Conservation (phyloP, 164 flowering plant species). For the Nymphaea thermarum region DNA sequence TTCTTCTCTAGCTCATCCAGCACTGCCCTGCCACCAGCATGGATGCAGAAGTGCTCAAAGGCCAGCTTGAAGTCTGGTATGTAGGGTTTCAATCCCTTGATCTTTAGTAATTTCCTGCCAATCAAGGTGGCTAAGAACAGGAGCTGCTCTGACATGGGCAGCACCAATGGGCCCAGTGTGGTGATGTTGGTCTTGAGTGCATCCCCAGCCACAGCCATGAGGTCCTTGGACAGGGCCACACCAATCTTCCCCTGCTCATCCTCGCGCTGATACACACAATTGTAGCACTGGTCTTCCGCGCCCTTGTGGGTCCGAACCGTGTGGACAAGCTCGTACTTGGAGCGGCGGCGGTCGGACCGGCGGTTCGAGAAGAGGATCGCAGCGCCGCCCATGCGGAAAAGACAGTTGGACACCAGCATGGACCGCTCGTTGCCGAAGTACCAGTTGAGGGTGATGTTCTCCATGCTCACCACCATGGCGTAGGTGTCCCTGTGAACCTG, state of each 20-base stretch:
- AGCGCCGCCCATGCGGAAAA: slow-evolving; percentile 86
- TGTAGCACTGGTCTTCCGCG: slow-evolving; percentile 5
- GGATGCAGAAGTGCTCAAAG: slow-evolving; percentile 78
- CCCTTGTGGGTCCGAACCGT: slow-evolving; percentile 12
- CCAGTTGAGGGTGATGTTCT: slow-evolving; percentile 80
- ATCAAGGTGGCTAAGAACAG: slow-evolving; percentile 47
- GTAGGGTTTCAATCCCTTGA: slow-evolving; percentile 57
- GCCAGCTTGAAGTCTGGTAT: slow-evolving; percentile 83
- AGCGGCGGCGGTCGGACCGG: slow-evolving; percentile 41
- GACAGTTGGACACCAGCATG: slow-evolving; percentile 78
- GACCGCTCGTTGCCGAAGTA: slow-evolving; percentile 77
- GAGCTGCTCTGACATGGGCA: slow-evolving; percentile 77
- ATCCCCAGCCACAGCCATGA: slow-evolving; percentile 73
- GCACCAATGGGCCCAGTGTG: slow-evolving; percentile 65
- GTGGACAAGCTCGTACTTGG: slow-evolving; percentile 17
- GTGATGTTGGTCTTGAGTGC: slow-evolving; percentile 73
- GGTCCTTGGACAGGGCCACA: slow-evolving; percentile 5
- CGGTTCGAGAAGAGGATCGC: slow-evolving; percentile 75
- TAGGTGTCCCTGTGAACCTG: slow-evolving; percentile 65
- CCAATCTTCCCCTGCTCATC: slow-evolving; percentile 5
- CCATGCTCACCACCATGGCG: slow-evolving; percentile 54
- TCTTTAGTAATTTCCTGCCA: slow-evolving; percentile 31
- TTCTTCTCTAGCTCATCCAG: slow-evolving; percentile 80
- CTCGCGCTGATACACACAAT: slow-evolving; percentile 8
- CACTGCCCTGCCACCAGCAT: slow-evolving; percentile 78